Conservation (phyloP, 331 rosid species). For the Phaseolus coccineus region DNA sequence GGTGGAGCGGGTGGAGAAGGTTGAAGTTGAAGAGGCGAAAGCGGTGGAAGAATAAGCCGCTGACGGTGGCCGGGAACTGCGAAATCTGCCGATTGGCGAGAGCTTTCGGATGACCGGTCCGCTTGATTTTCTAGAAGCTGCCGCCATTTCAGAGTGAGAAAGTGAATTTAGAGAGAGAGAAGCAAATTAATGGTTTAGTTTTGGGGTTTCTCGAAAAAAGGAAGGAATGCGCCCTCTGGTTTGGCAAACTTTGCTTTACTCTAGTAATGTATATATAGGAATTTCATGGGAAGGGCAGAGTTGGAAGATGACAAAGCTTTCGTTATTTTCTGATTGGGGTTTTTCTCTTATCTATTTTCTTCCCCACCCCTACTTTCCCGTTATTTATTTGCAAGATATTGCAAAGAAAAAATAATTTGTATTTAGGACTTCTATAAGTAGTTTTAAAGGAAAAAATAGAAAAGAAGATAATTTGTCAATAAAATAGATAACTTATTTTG, state of each 20-base stretch:
- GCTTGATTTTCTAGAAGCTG: conserved; percentile 63
- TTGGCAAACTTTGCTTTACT: conserved; percentile 70
- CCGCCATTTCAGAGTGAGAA: conserved; percentile 59
- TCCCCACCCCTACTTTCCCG: conserved; percentile 6
- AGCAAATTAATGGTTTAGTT: background rate
- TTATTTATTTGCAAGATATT: background rate
- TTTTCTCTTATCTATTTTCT: conserved; percentile 9
- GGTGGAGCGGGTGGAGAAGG: conserved; percentile 58
- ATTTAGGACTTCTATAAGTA: no score
- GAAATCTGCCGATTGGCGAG: conserved; percentile 63
- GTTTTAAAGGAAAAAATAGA: no score
- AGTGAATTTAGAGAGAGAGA: background rate
- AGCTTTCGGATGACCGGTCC: conserved; percentile 61
- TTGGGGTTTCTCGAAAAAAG: background rate
- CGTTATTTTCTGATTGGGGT: conserved; percentile 36
- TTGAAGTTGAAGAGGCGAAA: conserved; percentile 65
- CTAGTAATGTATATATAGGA: conserved; percentile 66
- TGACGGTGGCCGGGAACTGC: conserved; percentile 37
- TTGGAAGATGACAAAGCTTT: conserved; percentile 15
- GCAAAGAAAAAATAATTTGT: no score
- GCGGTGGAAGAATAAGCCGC: conserved; percentile 50
- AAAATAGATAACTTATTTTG: no score
- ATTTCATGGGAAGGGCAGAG: background rate
- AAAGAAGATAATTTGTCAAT: no score
- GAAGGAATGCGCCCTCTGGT: conserved; percentile 54